Percentiles rank a stretch among this genome's conserved stretches.
Conservation (phyloP, 805 yeast species). For the Candida nitratophila region DNA sequence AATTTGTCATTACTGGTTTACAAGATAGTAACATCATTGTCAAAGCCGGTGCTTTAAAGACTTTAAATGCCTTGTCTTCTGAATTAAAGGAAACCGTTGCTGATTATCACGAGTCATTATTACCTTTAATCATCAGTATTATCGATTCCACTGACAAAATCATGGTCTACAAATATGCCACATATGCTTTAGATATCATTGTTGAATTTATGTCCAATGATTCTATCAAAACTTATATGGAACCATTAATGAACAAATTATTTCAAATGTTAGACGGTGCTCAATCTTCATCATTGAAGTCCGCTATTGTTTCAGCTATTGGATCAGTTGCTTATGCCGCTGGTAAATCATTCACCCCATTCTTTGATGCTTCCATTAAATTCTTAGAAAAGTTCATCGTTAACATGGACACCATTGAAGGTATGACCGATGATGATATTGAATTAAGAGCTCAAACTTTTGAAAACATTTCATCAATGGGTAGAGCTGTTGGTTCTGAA, state of each 20-base stretch:
- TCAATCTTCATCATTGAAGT: slow-evolving; percentile 63
- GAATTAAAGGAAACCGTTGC: slow-evolving; percentile 84
- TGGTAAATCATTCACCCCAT: slow-evolving; percentile 82
- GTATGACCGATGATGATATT: slow-evolving; percentile 80
- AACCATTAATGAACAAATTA: slow-evolving; percentile 84
- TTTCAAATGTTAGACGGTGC: slow-evolving; percentile 77
- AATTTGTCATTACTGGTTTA: slow-evolving; percentile 67
- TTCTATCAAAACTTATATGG: slow-evolving; percentile 71
- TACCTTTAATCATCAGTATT: slow-evolving; percentile 81
- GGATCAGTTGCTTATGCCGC: slow-evolving; percentile 97
- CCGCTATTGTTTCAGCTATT: slow-evolving; percentile 87
- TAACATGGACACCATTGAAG: slow-evolving; percentile 58
- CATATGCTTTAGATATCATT: slow-evolving; percentile 84
- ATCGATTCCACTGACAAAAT: slow-evolving; percentile 81
- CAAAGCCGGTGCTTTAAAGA: slow-evolving; percentile 77
- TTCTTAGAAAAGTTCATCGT: slow-evolving; percentile 76
- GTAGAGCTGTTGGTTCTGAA: slow-evolving; percentile 92
- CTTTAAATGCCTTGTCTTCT: slow-evolving; percentile 68
- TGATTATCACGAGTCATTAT: slow-evolving; percentile 70
- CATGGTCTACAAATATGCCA: slow-evolving; percentile 83
- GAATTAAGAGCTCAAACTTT: slow-evolving; percentile 89
- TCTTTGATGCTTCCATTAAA: slow-evolving; percentile 73
- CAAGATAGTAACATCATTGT: slow-evolving; percentile 71
- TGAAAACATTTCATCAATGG: slow-evolving; percentile 92
- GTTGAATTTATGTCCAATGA: slow-evolving; percentile 88